A percentile compares a stretch with the other conserved stretches of the same genome.
Conservation (phyloP, 345 rosid genomes). For the Populus tremula region DNA sequence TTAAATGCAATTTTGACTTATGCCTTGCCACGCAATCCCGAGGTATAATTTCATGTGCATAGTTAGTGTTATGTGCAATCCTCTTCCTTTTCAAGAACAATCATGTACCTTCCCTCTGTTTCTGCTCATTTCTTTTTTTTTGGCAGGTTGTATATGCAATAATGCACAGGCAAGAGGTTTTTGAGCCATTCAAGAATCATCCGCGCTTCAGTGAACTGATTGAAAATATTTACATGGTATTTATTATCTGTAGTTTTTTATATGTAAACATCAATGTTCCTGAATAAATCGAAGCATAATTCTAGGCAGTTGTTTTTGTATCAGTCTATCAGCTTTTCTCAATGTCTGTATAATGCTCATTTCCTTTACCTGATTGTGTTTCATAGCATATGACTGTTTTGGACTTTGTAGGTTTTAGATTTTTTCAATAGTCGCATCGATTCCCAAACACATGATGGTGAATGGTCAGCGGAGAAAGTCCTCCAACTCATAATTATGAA, state of each 20-base stretch:
- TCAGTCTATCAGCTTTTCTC: not conserved
- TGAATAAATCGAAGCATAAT: not conserved
- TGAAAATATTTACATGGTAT: conserved; percentile 80
- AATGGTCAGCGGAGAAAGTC: conserved; percentile 96
- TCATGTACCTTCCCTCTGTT: not conserved
- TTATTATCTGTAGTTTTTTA: conserved; percentile 22
- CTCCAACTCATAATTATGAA: conserved; percentile 66
- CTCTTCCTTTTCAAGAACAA: not conserved
- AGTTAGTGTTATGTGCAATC: not conserved
- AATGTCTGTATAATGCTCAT: not conserved
- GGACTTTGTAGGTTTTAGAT: conserved; percentile 64
- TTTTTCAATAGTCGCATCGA: conserved; percentile 91
- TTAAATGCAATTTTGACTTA: conserved; percentile 90
- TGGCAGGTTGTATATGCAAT: conserved; percentile 86
- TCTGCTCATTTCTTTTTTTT: conserved; percentile 7
- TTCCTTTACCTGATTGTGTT: not conserved
- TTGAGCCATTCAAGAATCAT: conserved; percentile 82
- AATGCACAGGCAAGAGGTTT: conserved; percentile 97
- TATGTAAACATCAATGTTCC: not conserved
- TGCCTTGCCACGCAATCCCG: conserved; percentile 93
- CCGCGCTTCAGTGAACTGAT: conserved; percentile 87
- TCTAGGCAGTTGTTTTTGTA: not conserved
- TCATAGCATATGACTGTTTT: not conserved
- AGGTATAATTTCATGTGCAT: conserved; percentile 42
- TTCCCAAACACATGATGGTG: conserved; percentile 74